Percentiles rank a stretch among this genome's conserved stretches.
Evolutionary conservation across 2,329 filamentous ascomycete species (phyloP).

Genomic region (Fusarium sarcochroum): DNA sequence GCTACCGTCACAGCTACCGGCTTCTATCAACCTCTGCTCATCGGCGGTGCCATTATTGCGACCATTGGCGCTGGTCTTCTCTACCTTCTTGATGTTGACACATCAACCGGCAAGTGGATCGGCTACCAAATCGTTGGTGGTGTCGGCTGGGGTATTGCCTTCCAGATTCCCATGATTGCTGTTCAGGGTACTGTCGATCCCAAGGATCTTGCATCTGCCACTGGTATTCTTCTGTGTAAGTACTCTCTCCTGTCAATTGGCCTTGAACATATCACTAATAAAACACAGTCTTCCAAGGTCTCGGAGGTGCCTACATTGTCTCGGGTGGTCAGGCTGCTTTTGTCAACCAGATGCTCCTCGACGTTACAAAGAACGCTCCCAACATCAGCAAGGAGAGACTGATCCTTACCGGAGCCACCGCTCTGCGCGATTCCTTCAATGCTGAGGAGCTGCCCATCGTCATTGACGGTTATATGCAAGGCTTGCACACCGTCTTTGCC

Average conservation of each 20-base stretch:
- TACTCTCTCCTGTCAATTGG: slow-evolving; percentile 1
- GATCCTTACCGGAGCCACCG: slow-evolving; percentile 64
- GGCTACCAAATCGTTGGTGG: slow-evolving; percentile 67
- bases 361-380: slow-evolving; percentile 54
- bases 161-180: slow-evolving; percentile 67
- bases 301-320: slow-evolving; percentile 66
- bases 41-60: slow-evolving; percentile 60
- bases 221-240: slow-evolving; percentile 62
- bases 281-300: slow-evolving; percentile 60
- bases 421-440: slow-evolving; percentile 67
- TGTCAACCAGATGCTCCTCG: slow-evolving; percentile 59
- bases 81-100: slow-evolving; percentile 57
- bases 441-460: slow-evolving; percentile 65
- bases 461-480: slow-evolving; percentile 72
- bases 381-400: slow-evolving; percentile 55
- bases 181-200: slow-evolving; percentile 59
- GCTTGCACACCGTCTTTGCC: slow-evolving; percentile 74
- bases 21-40: slow-evolving; percentile 61
- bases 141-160: slow-evolving; percentile 60
- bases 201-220: slow-evolving; percentile 61
- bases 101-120: slow-evolving; percentile 62
- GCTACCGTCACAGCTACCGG: slow-evolving; percentile 57
- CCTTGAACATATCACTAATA: slow-evolving; percentile 31
- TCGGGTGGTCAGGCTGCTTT: slow-evolving; percentile 64
- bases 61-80: slow-evolving; percentile 60